These are phyloP conservation scores for Pecoramyces ruminantium DNA, from an alignment of 192 early-diverging fungal genomes.

Conservation along the genomic window DNA sequence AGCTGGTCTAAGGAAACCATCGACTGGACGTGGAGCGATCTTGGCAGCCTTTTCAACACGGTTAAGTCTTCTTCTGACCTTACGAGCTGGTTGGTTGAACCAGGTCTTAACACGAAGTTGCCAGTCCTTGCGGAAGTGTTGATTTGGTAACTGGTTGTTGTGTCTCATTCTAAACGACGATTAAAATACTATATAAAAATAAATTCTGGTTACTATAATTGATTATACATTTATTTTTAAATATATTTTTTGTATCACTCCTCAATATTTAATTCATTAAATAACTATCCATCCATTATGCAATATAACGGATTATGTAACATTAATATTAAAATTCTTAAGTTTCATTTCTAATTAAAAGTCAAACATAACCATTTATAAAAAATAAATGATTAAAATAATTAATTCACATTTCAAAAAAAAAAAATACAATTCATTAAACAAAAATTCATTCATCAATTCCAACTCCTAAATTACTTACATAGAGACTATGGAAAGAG, in stretches of 20 bases:
- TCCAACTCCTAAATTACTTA: not conserved
- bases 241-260: too few relatives aligned
- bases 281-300: too few relatives aligned
- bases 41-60: slow-evolving; percentile 87
- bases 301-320: too few relatives aligned
- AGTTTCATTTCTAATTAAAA: too few relatives aligned
- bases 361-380: too few relatives aligned
- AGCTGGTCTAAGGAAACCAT: slow-evolving; percentile 88
- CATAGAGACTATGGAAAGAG: not conserved
- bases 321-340: too few relatives aligned
- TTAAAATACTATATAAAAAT: not conserved
- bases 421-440: not conserved
- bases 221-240: not conserved
- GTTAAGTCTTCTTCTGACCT: slow-evolving; percentile 72
- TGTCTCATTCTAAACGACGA: slow-evolving; percentile 44
- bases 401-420: too few relatives aligned
- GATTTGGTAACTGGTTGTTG: slow-evolving; percentile 86
- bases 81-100: slow-evolving; percentile 95
- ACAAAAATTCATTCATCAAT: not conserved
- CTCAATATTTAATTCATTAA: too few relatives aligned
- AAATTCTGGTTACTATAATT: not conserved
- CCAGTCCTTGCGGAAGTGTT: slow-evolving; percentile 98
- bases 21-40: slow-evolving; percentile 91
- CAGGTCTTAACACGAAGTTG: slow-evolving; percentile 89
- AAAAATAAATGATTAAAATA: too few relatives aligned